Percentiles rank a stretch among this genome's conserved stretches.
phyloP scores from a whole-genome alignment of 108 stramenopile genomes.

The Cafeteria roenbergensis region DNA sequence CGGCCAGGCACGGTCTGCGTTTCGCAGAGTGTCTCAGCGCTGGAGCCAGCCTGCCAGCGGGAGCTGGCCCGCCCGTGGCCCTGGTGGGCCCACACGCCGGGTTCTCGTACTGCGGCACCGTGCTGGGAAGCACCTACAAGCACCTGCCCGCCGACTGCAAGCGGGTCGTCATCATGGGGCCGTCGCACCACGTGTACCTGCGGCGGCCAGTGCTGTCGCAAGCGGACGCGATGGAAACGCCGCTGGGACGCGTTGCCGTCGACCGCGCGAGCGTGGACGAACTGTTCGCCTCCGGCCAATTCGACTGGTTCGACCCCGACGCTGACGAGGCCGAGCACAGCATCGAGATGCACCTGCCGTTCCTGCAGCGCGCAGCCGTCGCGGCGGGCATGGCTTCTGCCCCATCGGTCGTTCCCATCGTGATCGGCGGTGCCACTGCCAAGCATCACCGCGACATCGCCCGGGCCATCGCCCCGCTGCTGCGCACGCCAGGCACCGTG shows the following conservation, averaged over 20 bases:
- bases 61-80: conserved; percentile 7
- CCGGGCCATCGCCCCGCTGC: conserved; percentile 29
- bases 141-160: conserved; percentile 13
- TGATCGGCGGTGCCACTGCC: conserved; percentile 21
- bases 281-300: conserved; percentile 23
- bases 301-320: conserved; percentile 20
- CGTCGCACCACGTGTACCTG: conserved; percentile 35
- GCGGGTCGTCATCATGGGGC: conserved; percentile 32
- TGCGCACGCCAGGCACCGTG: conserved; percentile 27
- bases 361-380: no score
- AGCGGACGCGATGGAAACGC: conserved; percentile 27
- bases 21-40: no score
- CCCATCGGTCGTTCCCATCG: conserved; percentile 36
- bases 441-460: conserved; percentile 19
- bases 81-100: conserved; percentile 31
- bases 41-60: no score
- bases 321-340: conserved; percentile 38
- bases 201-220: conserved; percentile 23
- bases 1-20: no score
- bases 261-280: conserved; percentile 20
- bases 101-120: conserved; percentile 30
- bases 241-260: conserved; percentile 27
- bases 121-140: conserved; percentile 29
- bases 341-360: conserved; percentile 43
- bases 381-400: no score